Evolutionary conservation across 208 protist species (phyloP), one percentile per base, ranked within the genome.

Genomic region (Trypanosoma scelopori): DNA sequence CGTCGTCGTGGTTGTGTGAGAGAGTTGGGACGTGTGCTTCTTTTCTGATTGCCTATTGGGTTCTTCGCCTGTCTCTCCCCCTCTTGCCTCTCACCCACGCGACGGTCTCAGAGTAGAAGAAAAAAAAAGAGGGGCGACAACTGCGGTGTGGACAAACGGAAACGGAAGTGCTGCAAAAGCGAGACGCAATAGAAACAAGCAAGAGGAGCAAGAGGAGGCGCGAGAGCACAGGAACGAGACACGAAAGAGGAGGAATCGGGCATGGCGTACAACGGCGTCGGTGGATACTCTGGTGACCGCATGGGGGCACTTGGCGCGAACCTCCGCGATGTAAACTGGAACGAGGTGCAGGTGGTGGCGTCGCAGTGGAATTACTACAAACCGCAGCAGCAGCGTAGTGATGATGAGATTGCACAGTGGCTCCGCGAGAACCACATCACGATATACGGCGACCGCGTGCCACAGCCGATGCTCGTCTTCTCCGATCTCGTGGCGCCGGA

Each of bases 281-380:
- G 55, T 30, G 35, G 62, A 49, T 41, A 57, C 59, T 50, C 57
- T 41, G 18, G 70, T 62, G 63, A 79, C 47, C 68, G 69, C 43
- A 78, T 81, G 76, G 55, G 69, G 45, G 72, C 71, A 12, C 77
- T 91, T 32, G 85, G 82, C 45, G 66, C 87, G 27, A 93, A 90
- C 55, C 68, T 91, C 0, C 74, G 68, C 57, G 67, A 69, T 20
- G 84, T 90, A 22, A 85, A 91, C 56, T 93, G 84, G 83, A 71
- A 81, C 25, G 66, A 80, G 1, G 87, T 89, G 22, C 71, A 91
- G 69, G 77, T 85, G 62, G 84, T 91, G 39, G 72, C 81, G 35
- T 81, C 77, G 46, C 74, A 93, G 77, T 91, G 84, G 84, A 89
- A 91, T 75, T 91, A 86, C 59, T 91, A 90, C 78, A 90, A 94